These are phyloP conservation scores for Leishmania braziliensis DNA, from an alignment of 208 protist species.

Conservation along the genomic window DNA sequence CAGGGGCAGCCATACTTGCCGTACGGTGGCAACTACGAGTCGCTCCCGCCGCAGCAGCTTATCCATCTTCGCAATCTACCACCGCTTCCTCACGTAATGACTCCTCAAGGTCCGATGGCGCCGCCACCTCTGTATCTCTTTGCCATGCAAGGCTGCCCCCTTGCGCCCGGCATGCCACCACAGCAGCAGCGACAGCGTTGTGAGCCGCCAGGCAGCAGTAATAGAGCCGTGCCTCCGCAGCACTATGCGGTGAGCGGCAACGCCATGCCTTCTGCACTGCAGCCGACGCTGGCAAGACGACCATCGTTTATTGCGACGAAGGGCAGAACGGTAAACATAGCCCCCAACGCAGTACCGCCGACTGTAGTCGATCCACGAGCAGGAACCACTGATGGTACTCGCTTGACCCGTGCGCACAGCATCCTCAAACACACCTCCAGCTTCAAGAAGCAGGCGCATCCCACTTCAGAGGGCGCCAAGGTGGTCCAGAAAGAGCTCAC, in stretches of 20 bases:
- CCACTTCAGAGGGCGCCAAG: conserved; percentile 6
- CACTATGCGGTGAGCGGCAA: neutral
- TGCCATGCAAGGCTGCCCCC: neutral
- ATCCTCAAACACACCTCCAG: conserved; percentile 33
- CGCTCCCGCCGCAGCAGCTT: neutral
- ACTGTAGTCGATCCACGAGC: neutral
- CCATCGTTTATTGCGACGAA: neutral
- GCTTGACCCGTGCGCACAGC: conserved; percentile 18
- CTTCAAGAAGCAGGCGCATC: conserved; percentile 37
- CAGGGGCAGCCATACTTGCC: conserved; percentile 9
- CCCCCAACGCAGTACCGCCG: neutral
- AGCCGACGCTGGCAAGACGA: neutral
- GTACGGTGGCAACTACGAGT: neutral
- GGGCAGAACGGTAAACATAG: neutral
- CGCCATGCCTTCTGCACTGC: neutral
- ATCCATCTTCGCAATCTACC: conserved; percentile 8
- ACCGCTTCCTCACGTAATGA: conserved; percentile 22
- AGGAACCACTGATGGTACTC: neutral
- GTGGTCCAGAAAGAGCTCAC: conserved; percentile 4
- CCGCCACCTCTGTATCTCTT: conserved; percentile 27
- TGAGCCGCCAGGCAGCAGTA: too few relatives aligned
- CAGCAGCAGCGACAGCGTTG: neutral
- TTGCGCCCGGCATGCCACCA: neutral
- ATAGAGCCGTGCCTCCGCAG: neutral
- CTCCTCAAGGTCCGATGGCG: conserved; percentile 8